Percentiles rank a stretch among this genome's conserved stretches.
These are phyloP conservation scores for Aspergillus haitiensis DNA, from an alignment of 495 filamentous ascomycete genomes.

Conservation along the genomic window DNA sequence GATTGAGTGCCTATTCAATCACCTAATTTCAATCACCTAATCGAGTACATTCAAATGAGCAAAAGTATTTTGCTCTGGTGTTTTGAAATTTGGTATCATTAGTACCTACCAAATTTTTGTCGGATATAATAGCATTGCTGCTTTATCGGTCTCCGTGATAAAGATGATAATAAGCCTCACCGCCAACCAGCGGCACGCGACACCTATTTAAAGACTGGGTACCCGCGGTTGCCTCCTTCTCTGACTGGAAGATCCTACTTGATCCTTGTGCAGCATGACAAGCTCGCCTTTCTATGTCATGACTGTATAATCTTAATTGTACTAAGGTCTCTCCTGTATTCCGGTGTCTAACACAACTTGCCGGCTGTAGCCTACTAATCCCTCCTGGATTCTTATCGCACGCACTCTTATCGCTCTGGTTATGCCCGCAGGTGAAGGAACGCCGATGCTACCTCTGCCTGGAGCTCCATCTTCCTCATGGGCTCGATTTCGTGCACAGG, in stretches of 20 bases:
- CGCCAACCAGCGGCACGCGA: constrained; percentile 13
- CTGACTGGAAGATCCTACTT: background rate
- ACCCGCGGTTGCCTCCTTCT: background rate
- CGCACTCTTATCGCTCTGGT: constrained; percentile 15
- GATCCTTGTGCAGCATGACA: background rate
- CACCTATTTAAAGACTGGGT: background rate
- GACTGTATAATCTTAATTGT: constrained; percentile 1
- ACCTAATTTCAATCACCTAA: too few species aligned
- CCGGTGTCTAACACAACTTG: background rate
- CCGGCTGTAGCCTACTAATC: constrained; percentile 22
- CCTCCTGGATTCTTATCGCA: background rate
- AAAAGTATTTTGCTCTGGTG: too few species aligned
- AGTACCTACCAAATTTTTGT: too few species aligned
- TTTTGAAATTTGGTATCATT: too few species aligned
- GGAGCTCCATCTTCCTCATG: constrained; percentile 74
- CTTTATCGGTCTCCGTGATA: background rate
- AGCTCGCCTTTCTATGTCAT: constrained; percentile 3
- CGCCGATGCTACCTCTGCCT: constrained; percentile 63
- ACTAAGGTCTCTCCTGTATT: background rate
- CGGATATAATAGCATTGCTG: too few species aligned
- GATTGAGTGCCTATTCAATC: too few species aligned
- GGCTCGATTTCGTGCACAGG: constrained; percentile 63
- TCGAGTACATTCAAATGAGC: too few species aligned
- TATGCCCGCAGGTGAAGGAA: constrained; percentile 29
- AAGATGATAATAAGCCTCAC: constrained; percentile 4